Evolutionary conservation across 2,329 filamentous ascomycete species (phyloP), one percentile per base, ranked within the genome.

Genomic region (Aureobasidium pullulans): DNA sequence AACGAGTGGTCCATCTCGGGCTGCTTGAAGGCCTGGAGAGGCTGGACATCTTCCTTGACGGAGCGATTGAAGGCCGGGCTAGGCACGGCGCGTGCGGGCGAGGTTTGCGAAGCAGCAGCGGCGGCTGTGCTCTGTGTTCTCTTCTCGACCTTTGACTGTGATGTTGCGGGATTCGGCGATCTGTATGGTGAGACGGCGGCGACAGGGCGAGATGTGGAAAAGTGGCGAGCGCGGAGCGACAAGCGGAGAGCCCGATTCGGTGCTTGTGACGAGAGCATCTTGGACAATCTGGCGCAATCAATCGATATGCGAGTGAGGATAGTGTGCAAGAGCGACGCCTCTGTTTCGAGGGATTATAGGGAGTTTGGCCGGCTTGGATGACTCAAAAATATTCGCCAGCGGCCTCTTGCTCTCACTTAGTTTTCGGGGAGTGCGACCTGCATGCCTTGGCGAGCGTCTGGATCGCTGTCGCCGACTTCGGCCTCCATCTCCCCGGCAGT

Each of bases 1-100:
- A 97, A 96, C 62, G 76, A 78, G 66, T 80, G 77, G 69, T 80
- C 78, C 77, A 80, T 77, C 66, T 79, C 77, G 23, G 74, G 77
- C 58, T 74, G 70, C 61, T 72, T 70, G 69, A 74, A 78, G 57
- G 75, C 75, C 69, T 73, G 72, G 65, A 79, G 67, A 43, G 76
- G 77, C 65, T 77, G 74, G 58, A 77, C 72, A 67, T 76, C 70
- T 39, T 69, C 66, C 57, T 66, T 59, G 57, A 64, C 67, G 32
- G 72, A 70, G 62, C 76, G 74, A 64, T 80, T 80, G 75, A 80
- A 80, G 40, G 78, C 77, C 11, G 78, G 77, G 63, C 75, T 73
- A 40, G 73, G 73, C 29, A 72, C 66, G 4, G 77, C 71, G 48
- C 77, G 68, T 52, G 72, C 64, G 32, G 71, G 69, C 28, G 63